Percentiles rank a stretch among this genome's conserved stretches.
Conservation (phyloP, 2,329 filamentous ascomycete genomes). For the Fusarium pilosicola region DNA sequence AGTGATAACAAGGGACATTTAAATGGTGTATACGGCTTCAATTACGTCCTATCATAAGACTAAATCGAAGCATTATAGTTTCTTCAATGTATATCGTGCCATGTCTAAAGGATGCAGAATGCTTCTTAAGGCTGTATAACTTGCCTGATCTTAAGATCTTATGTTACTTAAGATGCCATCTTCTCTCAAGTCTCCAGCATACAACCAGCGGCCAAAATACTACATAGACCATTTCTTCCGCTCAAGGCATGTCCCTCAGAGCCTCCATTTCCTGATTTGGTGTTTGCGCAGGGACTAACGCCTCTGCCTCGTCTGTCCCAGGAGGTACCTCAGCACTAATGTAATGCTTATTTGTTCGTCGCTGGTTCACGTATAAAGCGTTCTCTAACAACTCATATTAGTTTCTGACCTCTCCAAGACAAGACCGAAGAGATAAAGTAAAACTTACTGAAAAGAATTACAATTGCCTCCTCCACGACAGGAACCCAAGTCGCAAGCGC, state of each 20-base stretch:
- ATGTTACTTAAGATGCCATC: no score
- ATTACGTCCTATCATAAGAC: no score
- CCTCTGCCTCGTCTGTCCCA: neutral
- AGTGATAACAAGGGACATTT: no score
- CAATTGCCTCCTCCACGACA: accelerated
- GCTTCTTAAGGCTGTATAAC: no score
- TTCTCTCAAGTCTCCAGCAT: no score
- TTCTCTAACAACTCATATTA: accelerated
- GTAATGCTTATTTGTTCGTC: neutral
- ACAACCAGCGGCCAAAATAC: no score
- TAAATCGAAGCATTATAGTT: no score
- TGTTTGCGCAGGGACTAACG: accelerated
- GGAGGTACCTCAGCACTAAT: accelerated
- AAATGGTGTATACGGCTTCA: no score
- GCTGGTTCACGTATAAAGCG: neutral
- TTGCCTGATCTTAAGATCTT: no score
- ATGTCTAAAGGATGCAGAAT: no score
- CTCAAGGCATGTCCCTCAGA: neutral
- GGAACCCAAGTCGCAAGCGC: neutral
- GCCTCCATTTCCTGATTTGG: neutral
- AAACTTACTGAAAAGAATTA: neutral
- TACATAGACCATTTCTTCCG: neutral
- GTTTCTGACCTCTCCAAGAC: accelerated
- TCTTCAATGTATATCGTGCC: no score
- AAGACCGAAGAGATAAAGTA: accelerated